A percentile compares a stretch with the other conserved stretches of the same genome.
phyloP scores from a whole-genome alignment of 2,329 filamentous ascomycete genomes.

The Blumeriella jaapii region DNA sequence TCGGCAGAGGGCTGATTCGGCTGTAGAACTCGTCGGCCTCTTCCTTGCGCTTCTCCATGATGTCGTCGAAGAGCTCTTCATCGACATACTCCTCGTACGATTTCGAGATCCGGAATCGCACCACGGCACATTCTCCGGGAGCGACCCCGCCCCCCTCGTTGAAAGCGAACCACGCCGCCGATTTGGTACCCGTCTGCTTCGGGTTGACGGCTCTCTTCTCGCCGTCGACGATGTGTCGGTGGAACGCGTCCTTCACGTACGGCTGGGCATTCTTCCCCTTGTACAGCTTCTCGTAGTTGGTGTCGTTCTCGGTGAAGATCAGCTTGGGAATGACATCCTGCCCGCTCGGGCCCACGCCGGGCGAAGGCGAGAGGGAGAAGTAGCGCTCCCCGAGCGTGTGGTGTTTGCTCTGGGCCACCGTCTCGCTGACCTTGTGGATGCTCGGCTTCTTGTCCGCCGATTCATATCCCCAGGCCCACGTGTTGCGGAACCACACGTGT shows the following conservation, averaged over 20 bases:
- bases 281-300: slow-evolving; percentile 71
- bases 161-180: slow-evolving; percentile 83
- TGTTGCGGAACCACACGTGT: slow-evolving; percentile 95
- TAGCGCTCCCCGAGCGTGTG: slow-evolving; percentile 72
- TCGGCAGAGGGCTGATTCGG: slow-evolving; percentile 81
- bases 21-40: slow-evolving; percentile 97
- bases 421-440: slow-evolving; percentile 55
- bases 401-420: slow-evolving; percentile 67
- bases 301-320: slow-evolving; percentile 93
- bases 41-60: slow-evolving; percentile 73
- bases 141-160: slow-evolving; percentile 79
- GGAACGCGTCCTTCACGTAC: slow-evolving; percentile 94
- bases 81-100: slow-evolving; percentile 70
- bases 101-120: slow-evolving; percentile 79
- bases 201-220: slow-evolving; percentile 78
- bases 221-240: slow-evolving; percentile 71
- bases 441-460: slow-evolving; percentile 64
- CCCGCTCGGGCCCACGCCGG: slow-evolving; percentile 65
- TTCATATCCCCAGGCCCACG: slow-evolving; percentile 89
- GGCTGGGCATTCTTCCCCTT: slow-evolving; percentile 64
- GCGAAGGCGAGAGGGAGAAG: slow-evolving; percentile 78
- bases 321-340: slow-evolving; percentile 77
- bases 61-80: slow-evolving; percentile 84
- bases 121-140: slow-evolving; percentile 87
- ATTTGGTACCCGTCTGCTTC: slow-evolving; percentile 69